Evolutionary conservation across 2,329 filamentous ascomycete species (phyloP), one percentile per base, ranked within the genome.

Genomic region (Septoria linicola): DNA sequence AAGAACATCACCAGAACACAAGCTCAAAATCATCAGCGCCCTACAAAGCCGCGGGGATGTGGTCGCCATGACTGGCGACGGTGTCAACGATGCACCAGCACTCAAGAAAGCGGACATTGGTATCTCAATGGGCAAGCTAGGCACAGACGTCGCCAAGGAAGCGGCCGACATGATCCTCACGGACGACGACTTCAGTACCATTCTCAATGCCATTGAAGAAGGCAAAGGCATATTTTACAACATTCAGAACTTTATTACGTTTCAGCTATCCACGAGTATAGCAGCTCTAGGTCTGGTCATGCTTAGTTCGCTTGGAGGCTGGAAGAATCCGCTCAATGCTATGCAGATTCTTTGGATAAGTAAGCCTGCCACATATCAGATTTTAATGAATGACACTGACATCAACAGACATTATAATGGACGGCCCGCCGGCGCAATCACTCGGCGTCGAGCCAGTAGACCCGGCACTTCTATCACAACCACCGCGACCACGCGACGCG

Each of bases 271-370:
- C 71, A 99, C 93, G 41, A 96, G 90, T 68, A 93, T 95, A 16
- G 93, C 95, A 48, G 90, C 93, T 55, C 76, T 99, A 60, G 89
- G 88, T 51, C 78, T 99, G 47, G 93, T 99, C 14, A 82, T 99
- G 60, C 72, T 99, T 64, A 96, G 91, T 76, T 96, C 90, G 23
- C 87, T 89, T 61, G 80, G 96, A 55, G 93, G 93, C 32, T 93
- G 95, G 74, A 91, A 89, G 72, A 96, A 93, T 68, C 95, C 93
- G 39, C 78, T 99, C 54, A 99, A 99, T 69, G 90, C 93, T 42
- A 99, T 99, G 93, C 93, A 99, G 74, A 99, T 99, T 75, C 80
- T 99, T 35, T 99, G 93, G 93, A 99, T 99, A 66, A 99, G 92
- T 96, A 76, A 75, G 89, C 81, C 41, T 14, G 11, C 39, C n/a